phyloP scores from a whole-genome alignment of 2,329 filamentous ascomycete species.

The Cryphonectria japonica region DNA sequence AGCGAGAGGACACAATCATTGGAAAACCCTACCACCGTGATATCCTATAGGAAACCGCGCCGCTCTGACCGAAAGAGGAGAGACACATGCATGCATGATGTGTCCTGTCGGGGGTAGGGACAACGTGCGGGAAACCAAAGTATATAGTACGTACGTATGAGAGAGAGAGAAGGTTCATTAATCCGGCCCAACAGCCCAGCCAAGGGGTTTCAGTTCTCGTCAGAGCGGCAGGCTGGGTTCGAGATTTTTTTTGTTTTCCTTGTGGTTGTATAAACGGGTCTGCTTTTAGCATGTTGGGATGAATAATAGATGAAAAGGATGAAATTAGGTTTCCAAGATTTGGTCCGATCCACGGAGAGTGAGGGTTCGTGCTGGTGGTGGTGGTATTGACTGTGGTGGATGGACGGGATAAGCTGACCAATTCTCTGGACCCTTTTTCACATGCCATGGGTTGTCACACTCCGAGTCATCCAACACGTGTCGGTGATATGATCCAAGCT shows the following conservation, averaged over 20 bases:
- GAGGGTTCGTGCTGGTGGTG: too few relatives aligned
- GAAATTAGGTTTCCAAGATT: neutral
- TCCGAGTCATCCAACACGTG: slow-evolving; percentile 20
- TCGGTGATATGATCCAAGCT: slow-evolving; percentile 15
- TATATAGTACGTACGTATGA: neutral
- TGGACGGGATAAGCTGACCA: slow-evolving; percentile 6
- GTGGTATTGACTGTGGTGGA: too few relatives aligned
- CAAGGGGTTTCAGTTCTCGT: neutral
- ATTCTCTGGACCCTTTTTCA: neutral
- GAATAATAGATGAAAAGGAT: too few relatives aligned
- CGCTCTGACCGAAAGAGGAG: neutral
- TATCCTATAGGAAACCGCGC: neutral
- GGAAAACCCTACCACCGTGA: neutral
- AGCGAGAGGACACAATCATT: neutral
- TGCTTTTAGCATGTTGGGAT: too few relatives aligned
- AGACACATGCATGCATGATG: neutral
- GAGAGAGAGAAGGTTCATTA: neutral
- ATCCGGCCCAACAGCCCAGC: neutral
- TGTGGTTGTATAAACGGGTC: neutral
- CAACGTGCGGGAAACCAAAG: neutral
- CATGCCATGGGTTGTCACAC: slow-evolving; percentile 7
- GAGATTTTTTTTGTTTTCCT: neutral
- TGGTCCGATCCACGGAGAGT: too few relatives aligned
- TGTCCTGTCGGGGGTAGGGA: neutral
- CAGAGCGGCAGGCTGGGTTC: neutral